Percentiles rank a stretch among this genome's conserved stretches.
phyloP scores from a whole-genome alignment of 1,284 basidiomycete genomes.

The Rhizoctonia solani region DNA sequence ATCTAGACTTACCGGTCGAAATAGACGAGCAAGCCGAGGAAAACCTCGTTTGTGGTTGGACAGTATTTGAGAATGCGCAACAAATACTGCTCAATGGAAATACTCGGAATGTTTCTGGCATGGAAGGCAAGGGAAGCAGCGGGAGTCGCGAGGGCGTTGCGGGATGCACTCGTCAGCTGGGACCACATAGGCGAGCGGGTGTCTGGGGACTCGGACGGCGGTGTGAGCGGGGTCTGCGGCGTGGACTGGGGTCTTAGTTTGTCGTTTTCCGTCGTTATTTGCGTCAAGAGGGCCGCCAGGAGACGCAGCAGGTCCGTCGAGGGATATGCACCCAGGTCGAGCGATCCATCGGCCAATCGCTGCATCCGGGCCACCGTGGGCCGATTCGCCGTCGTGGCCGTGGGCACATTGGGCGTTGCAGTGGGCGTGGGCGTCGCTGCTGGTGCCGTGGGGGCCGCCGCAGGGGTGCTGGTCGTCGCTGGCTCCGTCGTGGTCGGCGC shows the following conservation, averaged over 20 bases:
- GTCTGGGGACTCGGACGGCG: slow-evolving; percentile 37
- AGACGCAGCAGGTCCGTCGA: slow-evolving; percentile 75
- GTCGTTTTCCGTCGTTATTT: slow-evolving; percentile 93
- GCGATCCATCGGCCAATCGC: slow-evolving; percentile 36
- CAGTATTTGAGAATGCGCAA: slow-evolving; percentile 97
- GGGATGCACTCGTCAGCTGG: slow-evolving; percentile 74
- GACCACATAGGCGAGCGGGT: slow-evolving; percentile 38
- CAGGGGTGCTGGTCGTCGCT: slow-evolving; percentile 9
- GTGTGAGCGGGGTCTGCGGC: slow-evolving; percentile 30
- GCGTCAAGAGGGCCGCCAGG: slow-evolving; percentile 86
- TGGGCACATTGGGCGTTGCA: background rate
- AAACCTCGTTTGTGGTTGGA: slow-evolving; percentile 97
- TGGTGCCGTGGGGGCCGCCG: background rate
- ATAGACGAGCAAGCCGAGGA: slow-evolving; percentile 91
- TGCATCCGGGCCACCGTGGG: slow-evolving; percentile 42
- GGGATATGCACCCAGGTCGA: slow-evolving; percentile 59
- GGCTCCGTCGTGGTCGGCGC: background rate
- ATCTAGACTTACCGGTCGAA: slow-evolving; percentile 79
- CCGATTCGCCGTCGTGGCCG: slow-evolving; percentile 15
- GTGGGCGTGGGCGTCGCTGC: slow-evolving; percentile 12
- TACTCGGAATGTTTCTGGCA: slow-evolving; percentile 92
- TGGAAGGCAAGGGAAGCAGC: slow-evolving; percentile 91
- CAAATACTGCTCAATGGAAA: slow-evolving; percentile 93
- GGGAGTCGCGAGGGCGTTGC: slow-evolving; percentile 73
- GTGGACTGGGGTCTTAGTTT: slow-evolving; percentile 46